Evolutionary conservation across 352 stramenopile species (phyloP), one percentile per base, ranked within the genome.

Genomic region (Globisporangium orthogonon): DNA sequence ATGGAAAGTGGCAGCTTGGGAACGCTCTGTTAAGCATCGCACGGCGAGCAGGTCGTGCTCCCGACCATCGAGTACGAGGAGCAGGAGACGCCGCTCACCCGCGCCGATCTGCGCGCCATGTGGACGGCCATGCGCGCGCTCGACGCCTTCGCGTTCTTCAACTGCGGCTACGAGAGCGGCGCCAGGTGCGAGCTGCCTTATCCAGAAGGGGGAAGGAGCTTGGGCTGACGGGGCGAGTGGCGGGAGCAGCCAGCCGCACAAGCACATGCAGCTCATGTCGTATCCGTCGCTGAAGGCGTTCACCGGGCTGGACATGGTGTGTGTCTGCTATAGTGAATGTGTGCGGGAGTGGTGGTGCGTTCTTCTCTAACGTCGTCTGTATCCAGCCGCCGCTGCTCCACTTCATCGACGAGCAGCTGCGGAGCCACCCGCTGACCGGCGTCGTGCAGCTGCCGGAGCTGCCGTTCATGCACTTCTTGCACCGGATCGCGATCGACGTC

Each of bases 211-310:
- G 23, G 23, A 23, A 23, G 23, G 33, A 29, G 49, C 18, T 31
- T 37, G 33, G 17, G 23, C 47, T 43, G 43, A 31, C 37, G 28
- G 10, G 28, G 15, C 28, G 4, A 29, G 23, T 23, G 23, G 23
- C 23, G 23, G 0, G 28, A 9, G 31, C 56, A 92, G 81, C 54
- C 83, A 93, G 63, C 81, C 83, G n/a, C 80, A 90, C 67, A 93
- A 93, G 56, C 83, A 93, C 71, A 90, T 93, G 80, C 83, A 93
- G 63, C 76, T 91, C 50, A 93, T 90, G 57, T 89, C 83, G 59
- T 90, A 88, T 64, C 64, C 75, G 49, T 91, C 78, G 30, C 74
- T 91, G 52, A 76, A 82, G 66, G 56, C 45, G 29, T 85, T 85
- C 59, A 87, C 74, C 6, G 70, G 69, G 3, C 63, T 77, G 7